Base-by-base conservation (phyloP, 805 yeast species). In the Cyberlindnera suaveolens region DNA sequence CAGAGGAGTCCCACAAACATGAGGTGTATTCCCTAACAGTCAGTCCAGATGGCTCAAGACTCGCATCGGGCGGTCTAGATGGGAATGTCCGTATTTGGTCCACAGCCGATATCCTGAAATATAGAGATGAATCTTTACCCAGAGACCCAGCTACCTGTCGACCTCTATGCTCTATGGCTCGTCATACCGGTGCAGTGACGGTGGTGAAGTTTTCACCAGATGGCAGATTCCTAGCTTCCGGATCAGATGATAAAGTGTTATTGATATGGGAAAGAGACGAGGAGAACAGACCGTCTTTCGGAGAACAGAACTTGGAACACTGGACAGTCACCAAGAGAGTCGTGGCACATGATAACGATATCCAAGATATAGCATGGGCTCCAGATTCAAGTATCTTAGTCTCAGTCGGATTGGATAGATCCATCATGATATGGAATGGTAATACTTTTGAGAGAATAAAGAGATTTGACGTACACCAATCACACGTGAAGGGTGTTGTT, bases 341-440 rank as follows among this genome's bases (percentile, higher is more conserved):
- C 14, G 96, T 88, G 16, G 99, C 97, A 1, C 99, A 93, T 63
- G 98, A 93, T 50, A 93, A 91, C 59, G 99, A 93, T 67, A 86
- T 93, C 40, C 99, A 93, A 62, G 99, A 93, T 63, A 82, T 93
- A 52, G 95, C 96, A 35, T 93, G 99, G 98, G 85, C 96, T 2
- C 97, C 98, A 0, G 98, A 91, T 59, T 85, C 95, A 4, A 77
- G 87, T 31, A 77, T 93, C 19, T 67, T 93, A 38, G 96, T 93
- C 15, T 85, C 96, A 1, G 99, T 91, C 10, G 99, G 99, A 0
- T 70, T 93, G 44, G 99, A 93, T 64, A 72, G 96, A 57, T 84
- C 93, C 36, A 86, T 93, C 42, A 85, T 91, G 37, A 81, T 93
- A 11, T 93, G 98, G 97, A 86, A 82, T 57, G 98, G 96, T 3